Percentiles rank a stretch among this genome's conserved stretches.
These are phyloP conservation scores for Candida gorgasii DNA, from an alignment of 805 yeast genomes.

Conservation along the genomic window DNA sequence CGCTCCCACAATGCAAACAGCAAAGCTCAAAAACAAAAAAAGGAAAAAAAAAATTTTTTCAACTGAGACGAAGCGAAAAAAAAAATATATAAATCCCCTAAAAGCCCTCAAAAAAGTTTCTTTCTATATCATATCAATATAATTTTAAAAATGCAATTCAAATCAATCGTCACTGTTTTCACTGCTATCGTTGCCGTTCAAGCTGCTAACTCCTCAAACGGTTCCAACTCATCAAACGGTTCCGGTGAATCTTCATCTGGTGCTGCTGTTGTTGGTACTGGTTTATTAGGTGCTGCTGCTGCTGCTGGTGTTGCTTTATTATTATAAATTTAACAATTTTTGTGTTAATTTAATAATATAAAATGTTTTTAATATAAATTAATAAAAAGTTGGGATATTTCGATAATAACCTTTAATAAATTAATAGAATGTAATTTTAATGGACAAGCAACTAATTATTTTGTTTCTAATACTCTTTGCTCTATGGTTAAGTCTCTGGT, in stretches of 20 bases:
- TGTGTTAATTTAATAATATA: conserved; percentile 3
- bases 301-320: conserved; percentile 41
- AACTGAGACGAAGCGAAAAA: not conserved
- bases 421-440: conserved; percentile 9
- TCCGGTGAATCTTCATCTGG: conserved; percentile 20
- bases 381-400: conserved; percentile 7
- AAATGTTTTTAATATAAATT: conserved; percentile 1
- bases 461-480: not conserved
- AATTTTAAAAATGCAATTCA: conserved; percentile 37
- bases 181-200: conserved; percentile 38
- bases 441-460: conserved; percentile 4
- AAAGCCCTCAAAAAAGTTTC: not conserved
- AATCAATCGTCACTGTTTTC: conserved; percentile 37
- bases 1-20: not conserved
- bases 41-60: conserved; percentile 3
- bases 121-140: not conserved
- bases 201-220: conserved; percentile 34
- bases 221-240: conserved; percentile 20
- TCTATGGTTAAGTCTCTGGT: not conserved
- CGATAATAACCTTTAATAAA: conserved; percentile 7
- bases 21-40: conserved; percentile 4
- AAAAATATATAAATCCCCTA: conserved; percentile 7
- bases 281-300: conserved; percentile 35
- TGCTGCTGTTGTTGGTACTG: conserved; percentile 27
- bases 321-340: conserved; percentile 22